Evolutionary conservation across 176 grass and related monocot species (phyloP).

Genomic region (Aegilops sharonensis): DNA sequence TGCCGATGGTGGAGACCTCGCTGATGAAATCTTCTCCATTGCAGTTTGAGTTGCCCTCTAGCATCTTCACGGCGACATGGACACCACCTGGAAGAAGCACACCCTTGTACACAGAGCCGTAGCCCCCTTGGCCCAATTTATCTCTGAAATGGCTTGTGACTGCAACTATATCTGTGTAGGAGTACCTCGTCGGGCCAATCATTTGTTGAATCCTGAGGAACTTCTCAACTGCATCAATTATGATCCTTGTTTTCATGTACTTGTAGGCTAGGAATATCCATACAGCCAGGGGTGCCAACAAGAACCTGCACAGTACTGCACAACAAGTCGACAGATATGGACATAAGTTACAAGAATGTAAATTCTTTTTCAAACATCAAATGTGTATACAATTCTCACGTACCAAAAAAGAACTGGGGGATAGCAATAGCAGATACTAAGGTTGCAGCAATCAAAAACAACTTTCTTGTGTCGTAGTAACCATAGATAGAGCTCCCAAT

Average conservation of each 20-base stretch:
- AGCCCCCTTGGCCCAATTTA: no score
- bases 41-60: no score
- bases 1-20: no score
- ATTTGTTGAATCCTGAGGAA: no score
- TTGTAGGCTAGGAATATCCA: background rate
- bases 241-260: background rate
- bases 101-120: no score
- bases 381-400: background rate
- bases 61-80: no score
- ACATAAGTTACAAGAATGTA: background rate
- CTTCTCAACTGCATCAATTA: background rate
- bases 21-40: no score
- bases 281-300: background rate
- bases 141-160: no score
- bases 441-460: background rate
- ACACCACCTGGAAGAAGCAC: no score
- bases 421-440: background rate
- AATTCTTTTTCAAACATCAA: background rate
- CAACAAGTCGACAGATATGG: background rate
- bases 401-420: background rate
- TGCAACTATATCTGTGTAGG: no score
- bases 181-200: no score
- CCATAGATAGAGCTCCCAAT: background rate
- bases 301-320: background rate
- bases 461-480: no score